phyloP scores from a whole-genome alignment of 2,329 filamentous ascomycete genomes.

The Colletotrichum ledebouriae region DNA sequence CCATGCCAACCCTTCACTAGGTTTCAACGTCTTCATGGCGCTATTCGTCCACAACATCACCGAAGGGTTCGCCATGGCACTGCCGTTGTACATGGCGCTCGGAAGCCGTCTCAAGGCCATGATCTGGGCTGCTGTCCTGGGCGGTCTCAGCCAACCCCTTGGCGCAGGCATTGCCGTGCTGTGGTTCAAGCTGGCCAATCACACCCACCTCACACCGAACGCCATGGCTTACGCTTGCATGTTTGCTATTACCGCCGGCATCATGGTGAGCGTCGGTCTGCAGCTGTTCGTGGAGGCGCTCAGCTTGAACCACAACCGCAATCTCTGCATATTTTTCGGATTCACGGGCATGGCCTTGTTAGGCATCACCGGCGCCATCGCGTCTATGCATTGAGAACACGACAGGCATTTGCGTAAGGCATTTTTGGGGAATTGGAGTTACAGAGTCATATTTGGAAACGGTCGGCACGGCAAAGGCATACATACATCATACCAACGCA shows the following conservation, averaged over 20 bases:
- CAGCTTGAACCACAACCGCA: constrained; percentile 83
- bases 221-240: constrained; percentile 80
- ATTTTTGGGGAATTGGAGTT: not conserved
- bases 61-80: constrained; percentile 93
- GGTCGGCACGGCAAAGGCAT: constrained; percentile 11
- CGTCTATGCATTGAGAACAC: constrained; percentile 35
- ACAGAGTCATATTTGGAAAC: constrained; percentile 19
- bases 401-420: not conserved
- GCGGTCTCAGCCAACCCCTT: constrained; percentile 87
- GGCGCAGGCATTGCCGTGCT: constrained; percentile 87
- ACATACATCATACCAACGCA: constrained; percentile 8
- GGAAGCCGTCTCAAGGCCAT: constrained; percentile 85
- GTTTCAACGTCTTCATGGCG: constrained; percentile 93
- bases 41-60: constrained; percentile 98
- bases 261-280: constrained; percentile 94
- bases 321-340: constrained; percentile 82
- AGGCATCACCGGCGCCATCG: constrained; percentile 80
- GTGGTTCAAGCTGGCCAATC: constrained; percentile 82
- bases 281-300: constrained; percentile 90
- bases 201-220: constrained; percentile 63
- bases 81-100: constrained; percentile 93
- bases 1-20: constrained; percentile 90
- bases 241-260: constrained; percentile 91
- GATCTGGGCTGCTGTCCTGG: constrained; percentile 84
- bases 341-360: constrained; percentile 90